phyloP scores from a whole-genome alignment of 2,329 filamentous ascomycete genomes.

The Diaporthe sp. region DNA sequence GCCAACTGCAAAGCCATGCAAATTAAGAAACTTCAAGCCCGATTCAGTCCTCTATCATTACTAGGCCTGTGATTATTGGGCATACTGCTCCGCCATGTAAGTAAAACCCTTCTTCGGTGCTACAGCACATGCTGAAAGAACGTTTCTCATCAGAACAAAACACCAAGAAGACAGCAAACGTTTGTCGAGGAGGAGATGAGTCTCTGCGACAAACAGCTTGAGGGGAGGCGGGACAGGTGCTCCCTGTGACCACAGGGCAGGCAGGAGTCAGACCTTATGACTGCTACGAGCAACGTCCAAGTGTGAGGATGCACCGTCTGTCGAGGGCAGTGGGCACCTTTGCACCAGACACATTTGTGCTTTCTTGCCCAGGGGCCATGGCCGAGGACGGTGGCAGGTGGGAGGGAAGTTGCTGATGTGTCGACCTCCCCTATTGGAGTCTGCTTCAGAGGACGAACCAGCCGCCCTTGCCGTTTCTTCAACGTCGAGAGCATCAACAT shows the following conservation, averaged over 20 bases:
- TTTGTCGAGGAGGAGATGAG: neutral
- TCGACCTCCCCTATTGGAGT: neutral
- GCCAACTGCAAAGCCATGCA: neutral
- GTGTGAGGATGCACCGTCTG: neutral
- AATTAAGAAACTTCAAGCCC: neutral
- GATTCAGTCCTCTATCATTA: neutral
- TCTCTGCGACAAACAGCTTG: neutral
- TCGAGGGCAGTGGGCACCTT: neutral
- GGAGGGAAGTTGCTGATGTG: neutral
- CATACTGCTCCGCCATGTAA: neutral
- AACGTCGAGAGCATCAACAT: neutral
- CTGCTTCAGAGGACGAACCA: neutral
- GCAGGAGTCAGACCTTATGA: neutral
- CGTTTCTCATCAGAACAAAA: neutral
- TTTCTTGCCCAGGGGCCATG: neutral
- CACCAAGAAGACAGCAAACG: neutral
- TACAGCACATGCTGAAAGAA: neutral
- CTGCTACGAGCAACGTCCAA: neutral
- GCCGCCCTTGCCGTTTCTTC: neutral
- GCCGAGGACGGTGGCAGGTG: neutral
- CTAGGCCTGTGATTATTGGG: neutral
- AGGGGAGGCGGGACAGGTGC: neutral
- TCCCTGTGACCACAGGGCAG: neutral
- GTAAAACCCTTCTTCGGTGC: neutral
- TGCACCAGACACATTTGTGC: neutral